Base-by-base conservation (phyloP, 768 basidiomycete genomes). In the Paxillus ammoniavirescens region DNA sequence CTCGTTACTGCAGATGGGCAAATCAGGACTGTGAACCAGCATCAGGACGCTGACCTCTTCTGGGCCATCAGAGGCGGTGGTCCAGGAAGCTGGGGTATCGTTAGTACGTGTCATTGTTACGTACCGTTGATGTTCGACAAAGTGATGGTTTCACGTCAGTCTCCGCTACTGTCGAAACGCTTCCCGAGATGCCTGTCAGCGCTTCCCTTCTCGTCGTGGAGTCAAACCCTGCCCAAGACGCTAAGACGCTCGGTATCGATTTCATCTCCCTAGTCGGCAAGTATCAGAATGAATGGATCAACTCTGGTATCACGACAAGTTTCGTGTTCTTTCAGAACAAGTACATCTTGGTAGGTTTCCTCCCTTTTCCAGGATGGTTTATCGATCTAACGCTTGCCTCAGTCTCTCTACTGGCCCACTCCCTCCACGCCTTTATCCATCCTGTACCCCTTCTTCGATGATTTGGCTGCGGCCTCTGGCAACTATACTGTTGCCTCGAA, bases 31-130 rank as follows among this genome's bases (percentile, higher is more conserved):
- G 76, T 65, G 17, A 83, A 82, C 53, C 61, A 65, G 3, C 67
- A 69, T 52, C 67, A 72, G 38, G 70, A 82, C 59, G 8, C 67
- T 3, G 78, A 82, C 52, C 68, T 83, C 5, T 82, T 80, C 64
- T 82, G 78, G 77, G 82, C 82, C 2, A 59, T 82, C 21, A 69
- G 80, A 28, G 82, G 81, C 6, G 79, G 77, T 0, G 81, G 81
- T 0, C 78, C 77, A 0, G 76, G 78, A n/a, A 81, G 75, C 10
- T 82, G 68, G 58, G 81, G 77, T 10, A 68, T 82, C 30, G 65
- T 81, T 42, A 72, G 64, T 65, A 42, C 15, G 64, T 64, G 8
- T 36, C 42, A 10, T 48, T 26, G 26, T 26, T 5, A 12, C 12
- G 31, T 35, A 5, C 10, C 12, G 35, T 15, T 17, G 5, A 23